Percentiles rank a stretch among this genome's conserved stretches.
Conservation (phyloP, 202 grass and related monocot species). For the Digitaria exilis region DNA sequence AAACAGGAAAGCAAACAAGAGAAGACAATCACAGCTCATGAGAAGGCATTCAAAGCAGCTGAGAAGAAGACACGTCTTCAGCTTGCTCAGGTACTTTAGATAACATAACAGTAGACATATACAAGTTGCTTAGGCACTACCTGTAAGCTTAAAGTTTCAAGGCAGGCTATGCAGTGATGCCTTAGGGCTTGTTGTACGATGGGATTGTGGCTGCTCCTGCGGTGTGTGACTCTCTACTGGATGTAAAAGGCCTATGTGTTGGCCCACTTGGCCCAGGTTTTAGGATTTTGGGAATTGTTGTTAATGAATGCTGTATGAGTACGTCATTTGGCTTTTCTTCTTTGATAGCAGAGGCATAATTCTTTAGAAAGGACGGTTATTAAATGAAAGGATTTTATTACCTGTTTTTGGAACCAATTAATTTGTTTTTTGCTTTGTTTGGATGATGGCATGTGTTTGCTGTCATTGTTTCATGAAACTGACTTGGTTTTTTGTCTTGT, state of each 20-base stretch:
- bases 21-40: constrained; percentile 89
- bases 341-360: constrained; percentile 13
- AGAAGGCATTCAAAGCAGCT: constrained; percentile 98
- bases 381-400: constrained; percentile 10
- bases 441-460: neutral
- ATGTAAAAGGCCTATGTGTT: neutral
- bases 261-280: neutral
- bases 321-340: constrained; percentile 13
- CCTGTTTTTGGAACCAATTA: constrained; percentile 2
- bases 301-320: neutral
- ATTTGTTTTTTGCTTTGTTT: constrained; percentile 13
- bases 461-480: constrained; percentile 16
- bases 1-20: constrained; percentile 98
- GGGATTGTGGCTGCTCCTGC: neutral
- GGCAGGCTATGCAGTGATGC: neutral
- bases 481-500: neutral
- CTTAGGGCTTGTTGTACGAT: neutral
- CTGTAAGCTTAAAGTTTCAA: neutral
- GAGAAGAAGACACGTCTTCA: constrained; percentile 97
- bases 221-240: neutral
- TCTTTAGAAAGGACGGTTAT: constrained; percentile 4
- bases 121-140: neutral
- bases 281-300: neutral
- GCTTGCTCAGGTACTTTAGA: constrained; percentile 79
- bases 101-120: neutral